Percentiles rank a stretch among this genome's conserved stretches.
phyloP scores from a whole-genome alignment of 2,329 filamentous ascomycete species.

The Aspergillus pseudoglaucus region DNA sequence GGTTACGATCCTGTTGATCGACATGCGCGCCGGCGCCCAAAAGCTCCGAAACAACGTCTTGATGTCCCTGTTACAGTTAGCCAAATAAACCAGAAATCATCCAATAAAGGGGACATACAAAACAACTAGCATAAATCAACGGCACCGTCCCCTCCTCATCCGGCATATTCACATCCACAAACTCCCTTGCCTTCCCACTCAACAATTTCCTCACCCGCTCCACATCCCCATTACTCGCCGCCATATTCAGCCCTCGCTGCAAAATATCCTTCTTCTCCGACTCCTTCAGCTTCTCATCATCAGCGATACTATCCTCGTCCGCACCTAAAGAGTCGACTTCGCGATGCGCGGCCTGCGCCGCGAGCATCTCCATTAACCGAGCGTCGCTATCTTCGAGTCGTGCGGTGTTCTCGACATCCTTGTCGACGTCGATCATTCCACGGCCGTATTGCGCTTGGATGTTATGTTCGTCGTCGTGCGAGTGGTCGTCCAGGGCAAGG shows the following conservation, averaged over 20 bases:
- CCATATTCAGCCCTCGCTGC: conserved; percentile 87
- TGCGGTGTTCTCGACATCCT: conserved; percentile 40
- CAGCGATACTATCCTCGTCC: conserved; percentile 72
- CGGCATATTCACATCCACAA: conserved; percentile 76
- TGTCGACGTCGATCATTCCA: conserved; percentile 18
- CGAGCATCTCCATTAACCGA: conserved; percentile 90
- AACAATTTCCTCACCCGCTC: conserved; percentile 72
- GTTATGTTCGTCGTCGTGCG: conserved; percentile 57
- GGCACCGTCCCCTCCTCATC: conserved; percentile 96
- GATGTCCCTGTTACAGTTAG: conserved; percentile 60
- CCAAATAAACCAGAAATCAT: not conserved
- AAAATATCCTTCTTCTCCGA: conserved; percentile 74
- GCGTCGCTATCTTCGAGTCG: conserved; percentile 71
- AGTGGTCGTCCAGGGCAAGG: conserved; percentile 71
- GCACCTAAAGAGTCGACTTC: conserved; percentile 62
- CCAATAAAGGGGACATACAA: conserved; percentile 51
- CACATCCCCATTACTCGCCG: conserved; percentile 90
- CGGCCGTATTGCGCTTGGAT: conserved; percentile 28
- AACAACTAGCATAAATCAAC: conserved; percentile 95
- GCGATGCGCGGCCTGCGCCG: conserved; percentile 81
- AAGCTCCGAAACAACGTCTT: conserved; percentile 75
- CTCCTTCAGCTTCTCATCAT: conserved; percentile 65
- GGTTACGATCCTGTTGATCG: conserved; percentile 88
- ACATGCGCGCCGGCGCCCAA: conserved; percentile 82
- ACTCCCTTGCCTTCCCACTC: conserved; percentile 63